Conservation (phyloP, 768 basidiomycete genomes). For the Guyanaporus albipodus region DNA sequence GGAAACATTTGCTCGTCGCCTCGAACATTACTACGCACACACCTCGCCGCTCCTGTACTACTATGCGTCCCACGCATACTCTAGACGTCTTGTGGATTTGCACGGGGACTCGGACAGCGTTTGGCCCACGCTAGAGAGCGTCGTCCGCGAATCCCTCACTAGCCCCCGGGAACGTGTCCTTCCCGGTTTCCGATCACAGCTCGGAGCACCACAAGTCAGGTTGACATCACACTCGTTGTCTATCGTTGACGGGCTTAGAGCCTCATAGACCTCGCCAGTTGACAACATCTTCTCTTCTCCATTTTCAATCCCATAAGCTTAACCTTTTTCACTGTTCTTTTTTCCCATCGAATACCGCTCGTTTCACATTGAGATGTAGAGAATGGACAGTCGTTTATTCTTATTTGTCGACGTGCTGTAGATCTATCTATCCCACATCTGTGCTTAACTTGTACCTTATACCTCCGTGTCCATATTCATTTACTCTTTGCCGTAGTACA, state of each 20-base stretch:
- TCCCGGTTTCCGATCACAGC: slow-evolving; percentile 10
- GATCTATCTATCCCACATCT: slow-evolving; percentile 15
- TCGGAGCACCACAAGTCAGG: slow-evolving; percentile 17
- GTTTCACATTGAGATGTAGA: slow-evolving; percentile 10
- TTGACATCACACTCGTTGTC: slow-evolving; percentile 7
- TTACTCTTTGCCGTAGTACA: slow-evolving; percentile 7
- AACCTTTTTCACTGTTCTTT: not conserved
- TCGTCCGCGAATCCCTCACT: slow-evolving; percentile 54
- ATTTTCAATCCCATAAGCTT: not conserved
- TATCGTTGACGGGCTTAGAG: slow-evolving; percentile 8
- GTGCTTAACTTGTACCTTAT: slow-evolving; percentile 8
- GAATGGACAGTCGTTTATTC: not conserved
- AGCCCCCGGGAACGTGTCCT: slow-evolving; percentile 46
- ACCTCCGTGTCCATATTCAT: slow-evolving; percentile 7
- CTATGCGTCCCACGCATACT: slow-evolving; percentile 45
- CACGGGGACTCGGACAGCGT: slow-evolving; percentile 72
- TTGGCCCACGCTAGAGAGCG: slow-evolving; percentile 72
- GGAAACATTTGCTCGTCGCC: slow-evolving; percentile 74
- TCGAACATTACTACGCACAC: slow-evolving; percentile 69
- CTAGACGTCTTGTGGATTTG: slow-evolving; percentile 51
- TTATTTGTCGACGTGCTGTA: slow-evolving; percentile 20
- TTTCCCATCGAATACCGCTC: slow-evolving; percentile 8
- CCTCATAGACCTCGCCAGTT: slow-evolving; percentile 8
- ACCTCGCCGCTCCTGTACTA: slow-evolving; percentile 80
- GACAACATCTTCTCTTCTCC: not conserved